Base-by-base conservation (phyloP, 176 grass and related monocot genomes). In the Eremochloa ophiuroides region DNA sequence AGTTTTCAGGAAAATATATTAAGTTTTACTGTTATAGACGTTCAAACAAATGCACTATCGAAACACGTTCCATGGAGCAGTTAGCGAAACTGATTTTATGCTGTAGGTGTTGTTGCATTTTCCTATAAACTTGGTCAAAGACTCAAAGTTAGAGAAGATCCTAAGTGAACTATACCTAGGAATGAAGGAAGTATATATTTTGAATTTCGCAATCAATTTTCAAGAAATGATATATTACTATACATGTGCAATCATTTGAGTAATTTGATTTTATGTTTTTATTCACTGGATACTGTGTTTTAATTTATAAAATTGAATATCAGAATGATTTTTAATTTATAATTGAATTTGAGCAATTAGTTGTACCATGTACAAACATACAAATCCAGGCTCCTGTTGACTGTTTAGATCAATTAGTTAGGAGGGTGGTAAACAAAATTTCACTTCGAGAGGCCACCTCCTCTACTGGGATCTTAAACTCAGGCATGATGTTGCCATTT, bases 141-240 rank as follows among this genome's bases (percentile, higher is more conserved):
- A 59, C 10, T 4, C 22, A 23, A 55, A 25, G n/a, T 11, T 56
- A 23, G 3, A 56, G 9, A 56, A 25, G n/a, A 59, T 26, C 55
- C 10, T 26, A 59, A 59, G 55, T 25, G 55, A 59, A 59, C 55
- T 59, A 26, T 59, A 59, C 7, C 26, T 59, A 59, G 55, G 55
- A 59, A 59, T 22, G 18, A n/a, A 53, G 8, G 51, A 59, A 26
- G 55, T 11, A 59, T 56, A 29, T 7, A 61, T 34, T 69, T 42
- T 75, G 20, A 40, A 80, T 62, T 84, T 73, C 38, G 18, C 7
- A 37, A 56, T 29, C 28, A 75, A 79, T 38, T 59, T 67, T 40
- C 1, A 39, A 75, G 23, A 61, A 75, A 82, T 39, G 33, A 25
- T 14, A 22, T 40, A 10, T 10, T 48, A 17, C 16, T 48, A 16